Base-by-base conservation (phyloP, 1,139 yeast species). In the Saccharomyces hybrid region DNA sequence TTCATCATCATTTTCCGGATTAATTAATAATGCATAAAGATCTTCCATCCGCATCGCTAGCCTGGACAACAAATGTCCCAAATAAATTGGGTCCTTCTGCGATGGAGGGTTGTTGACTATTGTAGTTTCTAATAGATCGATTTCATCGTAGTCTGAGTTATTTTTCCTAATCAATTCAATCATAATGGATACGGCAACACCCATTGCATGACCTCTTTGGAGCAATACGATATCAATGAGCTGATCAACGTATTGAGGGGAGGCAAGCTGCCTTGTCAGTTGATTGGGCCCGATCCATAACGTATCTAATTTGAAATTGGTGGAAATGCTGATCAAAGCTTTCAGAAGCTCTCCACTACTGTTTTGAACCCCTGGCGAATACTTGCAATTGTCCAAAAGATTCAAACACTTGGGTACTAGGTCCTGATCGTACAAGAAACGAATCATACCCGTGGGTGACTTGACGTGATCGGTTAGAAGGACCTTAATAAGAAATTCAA, bases 221-320 rank as follows among this genome's bases (percentile, higher is more conserved):
- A 80, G 74, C 32, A 90, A 75, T 87, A 95, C 91, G 60, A 87
- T 81, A 27, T 80, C 72, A 52, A 95, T 84, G 53, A 93, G 76
- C 55, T 75, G 75, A 50, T 78, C 74, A 38, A 84, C 76, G 73
- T 87, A 84, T 54, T 80, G 81, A 50, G 84, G 86, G 55, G 85
- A 79, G 7, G 91, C 97, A 52, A 93, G 78, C 67, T 91, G 91
- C 56, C 98, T 78, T 2, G 97, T 89, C 56, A 93, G 77, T 65
- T 88, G 89, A 68, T 93, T 93, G n/a, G 99, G 99, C 0, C 99
- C 99, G 60, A 95, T 90, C 2, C 96, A 88, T 56, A 95, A 84
- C 65, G 85, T 90, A 58, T 73, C 76, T n/a, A 74, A 62, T 46
- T 82, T 83, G 24, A 81, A 77, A 64, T 89, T 87, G 56, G 95